Percentiles rank a stretch among this genome's conserved stretches.
phyloP scores from a whole-genome alignment of 768 basidiomycete genomes.

The Termitomyces sp. region DNA sequence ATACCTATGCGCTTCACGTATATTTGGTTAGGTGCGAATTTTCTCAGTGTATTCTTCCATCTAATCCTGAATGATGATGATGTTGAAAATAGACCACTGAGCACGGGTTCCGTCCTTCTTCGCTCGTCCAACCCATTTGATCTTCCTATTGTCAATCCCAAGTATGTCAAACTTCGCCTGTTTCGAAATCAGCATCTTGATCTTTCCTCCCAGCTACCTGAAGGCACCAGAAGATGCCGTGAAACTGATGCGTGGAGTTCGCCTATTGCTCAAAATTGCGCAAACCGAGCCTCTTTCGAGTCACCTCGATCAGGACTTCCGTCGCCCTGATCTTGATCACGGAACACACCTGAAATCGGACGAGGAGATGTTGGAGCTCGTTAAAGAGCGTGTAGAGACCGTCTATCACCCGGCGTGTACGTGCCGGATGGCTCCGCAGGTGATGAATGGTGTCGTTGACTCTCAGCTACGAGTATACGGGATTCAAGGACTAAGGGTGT shows the following conservation, averaged over 20 bases:
- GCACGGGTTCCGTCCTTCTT: constrained; percentile 35
- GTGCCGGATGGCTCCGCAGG: constrained; percentile 43
- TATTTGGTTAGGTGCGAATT: constrained; percentile 33
- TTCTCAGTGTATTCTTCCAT: not conserved
- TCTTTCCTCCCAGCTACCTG: constrained; percentile 31
- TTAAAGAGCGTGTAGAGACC: constrained; percentile 42
- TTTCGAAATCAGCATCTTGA: not conserved
- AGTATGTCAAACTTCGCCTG: constrained; percentile 23
- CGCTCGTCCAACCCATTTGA: constrained; percentile 38
- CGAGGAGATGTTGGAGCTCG: constrained; percentile 36
- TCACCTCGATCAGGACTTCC: constrained; percentile 30
- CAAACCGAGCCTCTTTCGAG: constrained; percentile 33
- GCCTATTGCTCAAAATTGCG: constrained; percentile 33
- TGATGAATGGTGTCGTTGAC: constrained; percentile 44
- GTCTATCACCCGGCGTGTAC: constrained; percentile 46
- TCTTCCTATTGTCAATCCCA: constrained; percentile 36
- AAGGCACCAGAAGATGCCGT: constrained; percentile 35
- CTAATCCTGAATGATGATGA: not conserved
- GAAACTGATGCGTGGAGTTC: constrained; percentile 37
- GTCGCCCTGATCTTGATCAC: constrained; percentile 35
- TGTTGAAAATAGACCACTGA: constrained; percentile 31
- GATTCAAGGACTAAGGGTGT: constrained; percentile 39
- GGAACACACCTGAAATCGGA: constrained; percentile 33
- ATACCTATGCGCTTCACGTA: constrained; percentile 37
- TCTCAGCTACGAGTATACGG: constrained; percentile 43